phyloP scores from a whole-genome alignment of 495 filamentous ascomycete genomes.

The Usnea hakonensis region DNA sequence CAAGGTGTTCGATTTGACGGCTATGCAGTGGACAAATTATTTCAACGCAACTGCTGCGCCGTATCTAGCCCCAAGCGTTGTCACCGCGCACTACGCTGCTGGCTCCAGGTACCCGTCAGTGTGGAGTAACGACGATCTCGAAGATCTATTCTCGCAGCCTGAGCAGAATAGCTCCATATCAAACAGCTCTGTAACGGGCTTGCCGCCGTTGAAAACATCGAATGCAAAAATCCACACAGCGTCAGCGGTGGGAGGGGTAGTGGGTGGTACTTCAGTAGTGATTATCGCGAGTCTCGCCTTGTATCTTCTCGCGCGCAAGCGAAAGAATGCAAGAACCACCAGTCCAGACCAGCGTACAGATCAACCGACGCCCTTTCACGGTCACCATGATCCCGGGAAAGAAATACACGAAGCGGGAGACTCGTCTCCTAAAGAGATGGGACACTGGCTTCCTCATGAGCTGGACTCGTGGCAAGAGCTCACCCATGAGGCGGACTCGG shows the following conservation, averaged over 20 bases:
- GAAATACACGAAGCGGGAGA: neutral
- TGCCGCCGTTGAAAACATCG: neutral
- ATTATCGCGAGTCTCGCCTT: neutral
- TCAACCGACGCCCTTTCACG: neutral
- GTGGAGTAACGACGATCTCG: neutral
- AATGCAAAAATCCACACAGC: slow-evolving; percentile 11
- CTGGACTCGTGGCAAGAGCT: neutral
- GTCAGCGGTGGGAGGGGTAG: slow-evolving; percentile 35
- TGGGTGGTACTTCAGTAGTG: slow-evolving; percentile 33
- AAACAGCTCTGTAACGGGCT: neutral
- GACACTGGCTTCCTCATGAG: neutral
- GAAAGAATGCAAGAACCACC: neutral
- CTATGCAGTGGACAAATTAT: slow-evolving; percentile 10
- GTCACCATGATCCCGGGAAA: neutral
- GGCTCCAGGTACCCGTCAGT: neutral
- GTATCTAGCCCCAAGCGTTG: slow-evolving; percentile 9
- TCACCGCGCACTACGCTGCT: neutral
- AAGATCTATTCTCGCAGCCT: neutral
- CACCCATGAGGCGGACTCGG: too few species aligned
- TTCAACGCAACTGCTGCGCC: slow-evolving; percentile 11
- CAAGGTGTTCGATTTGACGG: slow-evolving; percentile 13
- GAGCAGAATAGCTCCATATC: neutral
- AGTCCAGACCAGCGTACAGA: too few species aligned
- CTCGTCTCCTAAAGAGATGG: too few species aligned
- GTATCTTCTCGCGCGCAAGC: neutral